phyloP scores from a whole-genome alignment of 768 basidiomycete genomes.

The Panaeolus papilionaceus region DNA sequence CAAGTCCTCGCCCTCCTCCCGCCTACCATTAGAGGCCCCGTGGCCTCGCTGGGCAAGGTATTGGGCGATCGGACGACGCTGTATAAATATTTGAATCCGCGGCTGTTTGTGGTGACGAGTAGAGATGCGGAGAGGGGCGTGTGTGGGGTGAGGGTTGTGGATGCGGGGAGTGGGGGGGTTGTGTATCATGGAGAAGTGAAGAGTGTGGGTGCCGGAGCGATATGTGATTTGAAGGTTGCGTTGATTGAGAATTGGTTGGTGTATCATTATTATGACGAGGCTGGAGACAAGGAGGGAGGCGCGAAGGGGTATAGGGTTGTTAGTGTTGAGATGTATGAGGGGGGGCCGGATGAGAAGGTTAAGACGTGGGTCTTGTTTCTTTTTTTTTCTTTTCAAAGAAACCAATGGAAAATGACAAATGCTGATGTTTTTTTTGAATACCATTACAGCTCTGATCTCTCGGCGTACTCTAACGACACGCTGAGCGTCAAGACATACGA shows the following conservation, averaged over 20 bases:
- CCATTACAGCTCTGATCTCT: constrained; percentile 48
- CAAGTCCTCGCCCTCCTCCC: constrained; percentile 58
- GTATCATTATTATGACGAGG: constrained; percentile 80
- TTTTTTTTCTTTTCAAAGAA: not conserved
- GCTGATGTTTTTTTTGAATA: not conserved
- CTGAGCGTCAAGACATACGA: constrained; percentile 64
- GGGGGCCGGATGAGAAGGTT: constrained; percentile 70
- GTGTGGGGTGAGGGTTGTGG: constrained; percentile 81
- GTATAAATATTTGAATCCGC: constrained; percentile 94
- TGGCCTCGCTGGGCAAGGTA: constrained; percentile 85
- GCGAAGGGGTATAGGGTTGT: constrained; percentile 78
- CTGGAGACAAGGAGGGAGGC: constrained; percentile 39
- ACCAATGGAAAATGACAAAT: too few species aligned
- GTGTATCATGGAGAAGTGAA: constrained; percentile 68
- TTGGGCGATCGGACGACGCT: constrained; percentile 87
- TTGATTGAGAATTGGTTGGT: constrained; percentile 94
- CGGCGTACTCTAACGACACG: constrained; percentile 54
- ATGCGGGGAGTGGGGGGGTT: constrained; percentile 77
- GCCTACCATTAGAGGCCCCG: constrained; percentile 50
- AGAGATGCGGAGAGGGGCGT: constrained; percentile 19
- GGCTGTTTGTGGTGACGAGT: constrained; percentile 73
- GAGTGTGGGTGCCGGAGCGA: constrained; percentile 65
- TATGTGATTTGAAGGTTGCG: constrained; percentile 70
- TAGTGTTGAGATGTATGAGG: constrained; percentile 91
- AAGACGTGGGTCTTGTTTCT: constrained; percentile 58